phyloP scores from a whole-genome alignment of 257 asterid genomes.

The Thymus quinquecostatus region DNA sequence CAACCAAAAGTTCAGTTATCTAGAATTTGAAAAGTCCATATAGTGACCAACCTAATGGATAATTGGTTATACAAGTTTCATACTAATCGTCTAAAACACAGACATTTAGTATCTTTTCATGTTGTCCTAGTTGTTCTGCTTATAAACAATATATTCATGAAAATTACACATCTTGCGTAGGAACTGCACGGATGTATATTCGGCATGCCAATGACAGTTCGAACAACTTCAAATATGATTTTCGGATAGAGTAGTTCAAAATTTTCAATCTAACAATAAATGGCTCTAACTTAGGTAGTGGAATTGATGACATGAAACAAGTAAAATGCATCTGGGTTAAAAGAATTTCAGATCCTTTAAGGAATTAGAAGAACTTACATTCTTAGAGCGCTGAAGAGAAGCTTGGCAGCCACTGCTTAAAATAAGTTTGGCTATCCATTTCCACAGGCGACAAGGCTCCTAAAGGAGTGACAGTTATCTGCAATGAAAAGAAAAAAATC shows the following conservation, averaged over 20 bases:
- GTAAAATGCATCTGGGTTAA: too few relatives aligned
- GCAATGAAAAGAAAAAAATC: conserved; percentile 25
- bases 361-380: conserved; percentile 37
- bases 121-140: background rate
- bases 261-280: background rate
- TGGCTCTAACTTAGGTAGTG: background rate
- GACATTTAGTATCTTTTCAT: background rate
- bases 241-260: too few relatives aligned
- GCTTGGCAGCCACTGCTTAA: conserved; percentile 60
- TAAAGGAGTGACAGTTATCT: conserved; percentile 83
- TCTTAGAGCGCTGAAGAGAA: conserved; percentile 54
- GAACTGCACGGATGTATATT: background rate
- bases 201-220: background rate
- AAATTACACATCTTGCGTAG: background rate
- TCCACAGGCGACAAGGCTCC: conserved; percentile 75
- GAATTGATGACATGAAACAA: background rate
- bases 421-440: conserved; percentile 51
- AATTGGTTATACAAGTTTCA: background rate
- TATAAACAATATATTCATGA: background rate
- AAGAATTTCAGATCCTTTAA: conserved; percentile 5
- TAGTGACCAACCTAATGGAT: background rate
- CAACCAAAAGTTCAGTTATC: background rate
- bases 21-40: background rate
- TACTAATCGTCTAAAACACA: too few relatives aligned
- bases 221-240: too few relatives aligned